Evolutionary conservation across 1,284 basidiomycete genomes (phyloP), one percentile per base, ranked within the genome.

Genomic region (Hypsizygus ulmarius): DNA sequence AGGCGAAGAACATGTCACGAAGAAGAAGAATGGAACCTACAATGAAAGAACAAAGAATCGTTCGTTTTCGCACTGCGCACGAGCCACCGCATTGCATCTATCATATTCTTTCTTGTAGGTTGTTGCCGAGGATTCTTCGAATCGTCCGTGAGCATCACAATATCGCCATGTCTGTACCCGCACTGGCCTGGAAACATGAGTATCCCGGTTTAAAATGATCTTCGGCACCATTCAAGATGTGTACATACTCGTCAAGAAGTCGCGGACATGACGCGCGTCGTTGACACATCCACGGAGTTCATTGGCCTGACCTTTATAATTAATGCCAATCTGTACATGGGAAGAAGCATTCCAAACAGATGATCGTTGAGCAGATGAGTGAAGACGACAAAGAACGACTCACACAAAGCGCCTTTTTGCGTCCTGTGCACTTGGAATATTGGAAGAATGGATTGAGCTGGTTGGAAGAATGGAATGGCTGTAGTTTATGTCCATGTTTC

Each of bases 21-120:
- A 27, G 11, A 19, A 34, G 35, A 49, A 34, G 36, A 42, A 34
- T 36, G 39, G 14, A 27, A 39, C 81, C 46, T 61, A 86, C 86
- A 95, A 59, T 95, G 92, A 65, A 95, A 87, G 66, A 95, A 92
- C 8, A 96, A 68, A 1, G 91, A 85, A 64, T 95, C 93, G 55
- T 95, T 77, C 3, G 78, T 71, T 25, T 73, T 70, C 1, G 93
- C 92, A 51, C 75, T 82, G 19, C 72, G 67, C 2, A 95, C 89
- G n/a, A 96, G 79, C 93, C 93, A 95, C 37, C 72, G 74, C 89
- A 94, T 93, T 1, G 84, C 90, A 18, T 78, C 74, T n/a, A 91
- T 61, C 53, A 97, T 90, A 64, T 96, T 96, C 50, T 68, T 69
- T 47, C 78, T 73, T 0, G 91, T 95, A 0, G 93, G 93, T 32